Evolutionary conservation across 495 filamentous ascomycete species (phyloP).

Genomic region (Penicillium bovifimosum): DNA sequence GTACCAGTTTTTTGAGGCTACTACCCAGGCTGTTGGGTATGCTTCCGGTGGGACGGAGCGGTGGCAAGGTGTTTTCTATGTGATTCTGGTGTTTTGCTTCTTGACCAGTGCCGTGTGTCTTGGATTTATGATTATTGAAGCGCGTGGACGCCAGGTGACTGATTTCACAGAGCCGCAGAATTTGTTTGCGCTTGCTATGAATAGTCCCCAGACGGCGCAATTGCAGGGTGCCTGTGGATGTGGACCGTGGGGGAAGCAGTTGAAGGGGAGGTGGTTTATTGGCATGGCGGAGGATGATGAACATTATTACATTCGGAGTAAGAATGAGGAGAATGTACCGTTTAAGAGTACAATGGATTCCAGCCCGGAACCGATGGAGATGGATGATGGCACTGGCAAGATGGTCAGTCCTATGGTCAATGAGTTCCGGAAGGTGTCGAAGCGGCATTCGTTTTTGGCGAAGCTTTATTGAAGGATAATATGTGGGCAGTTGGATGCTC

Average conservation of each 20-base stretch:
- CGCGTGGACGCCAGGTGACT: slow-evolving; percentile 53
- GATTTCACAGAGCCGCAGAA: slow-evolving; percentile 75
- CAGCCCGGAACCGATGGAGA: slow-evolving; percentile 13
- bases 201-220: slow-evolving; percentile 52
- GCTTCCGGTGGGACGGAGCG: slow-evolving; percentile 49
- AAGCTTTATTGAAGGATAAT: slow-evolving; percentile 22
- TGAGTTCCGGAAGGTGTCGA: slow-evolving; percentile 30
- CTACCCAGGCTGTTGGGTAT: slow-evolving; percentile 54
- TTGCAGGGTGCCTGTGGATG: slow-evolving; percentile 60
- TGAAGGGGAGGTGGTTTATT: slow-evolving; percentile 57
- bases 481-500: neutral
- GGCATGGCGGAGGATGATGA: slow-evolving; percentile 35
- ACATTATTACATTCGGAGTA: slow-evolving; percentile 36
- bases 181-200: slow-evolving; percentile 62
- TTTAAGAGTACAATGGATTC: neutral
- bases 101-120: slow-evolving; percentile 57
- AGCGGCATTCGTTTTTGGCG: slow-evolving; percentile 19
- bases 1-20: slow-evolving; percentile 52
- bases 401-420: slow-evolving; percentile 27
- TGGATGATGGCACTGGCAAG: slow-evolving; percentile 15
- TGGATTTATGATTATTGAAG: slow-evolving; percentile 46
- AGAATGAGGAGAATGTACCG: slow-evolving; percentile 22
- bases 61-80: slow-evolving; percentile 60
- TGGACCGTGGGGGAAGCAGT: slow-evolving; percentile 49
- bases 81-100: slow-evolving; percentile 57